phyloP scores from a whole-genome alignment of 139 green algal species.

The Pseudopediastrum boryanum region DNA sequence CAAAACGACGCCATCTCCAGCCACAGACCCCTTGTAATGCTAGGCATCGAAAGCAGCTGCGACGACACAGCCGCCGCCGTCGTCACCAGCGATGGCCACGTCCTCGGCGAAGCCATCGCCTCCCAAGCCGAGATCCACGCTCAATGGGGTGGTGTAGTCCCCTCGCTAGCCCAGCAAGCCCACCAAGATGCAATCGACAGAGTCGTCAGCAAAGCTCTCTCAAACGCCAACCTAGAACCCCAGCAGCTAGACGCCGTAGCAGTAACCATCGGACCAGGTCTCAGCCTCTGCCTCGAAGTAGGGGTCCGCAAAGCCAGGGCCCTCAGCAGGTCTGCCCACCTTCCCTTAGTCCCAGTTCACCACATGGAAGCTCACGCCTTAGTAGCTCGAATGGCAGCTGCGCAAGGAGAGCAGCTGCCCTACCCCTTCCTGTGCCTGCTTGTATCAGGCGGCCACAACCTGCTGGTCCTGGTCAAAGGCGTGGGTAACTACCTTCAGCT shows the following conservation, averaged over 20 bases:
- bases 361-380: conserved; percentile 99
- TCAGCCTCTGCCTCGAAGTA: conserved; percentile 94
- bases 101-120: conserved; percentile 83
- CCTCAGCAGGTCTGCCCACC: conserved; percentile 60
- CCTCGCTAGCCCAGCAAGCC: conserved; percentile 86
- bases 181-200: conserved; percentile 92
- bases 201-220: conserved; percentile 78
- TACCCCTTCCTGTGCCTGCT: conserved; percentile 96
- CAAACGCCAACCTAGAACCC: conserved; percentile 41
- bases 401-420: conserved; percentile 32
- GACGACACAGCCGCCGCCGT: conserved; percentile 96
- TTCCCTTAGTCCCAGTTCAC: conserved; percentile 90
- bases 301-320: conserved; percentile 90
- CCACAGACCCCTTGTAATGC: conserved; percentile 58
- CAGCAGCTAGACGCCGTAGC: conserved; percentile 84
- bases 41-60: conserved; percentile 96
- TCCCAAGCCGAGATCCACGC: conserved; percentile 92
- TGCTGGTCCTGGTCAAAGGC: conserved; percentile 88
- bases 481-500: conserved; percentile 92
- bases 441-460: conserved; percentile 94
- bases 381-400: conserved; percentile 71
- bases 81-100: conserved; percentile 68
- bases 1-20: too few relatives aligned
- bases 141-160: conserved; percentile 92
- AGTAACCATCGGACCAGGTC: conserved; percentile 94